These are phyloP conservation scores for Scheffersomyces titani DNA, from an alignment of 1,139 yeast genomes.

Conservation along the genomic window DNA sequence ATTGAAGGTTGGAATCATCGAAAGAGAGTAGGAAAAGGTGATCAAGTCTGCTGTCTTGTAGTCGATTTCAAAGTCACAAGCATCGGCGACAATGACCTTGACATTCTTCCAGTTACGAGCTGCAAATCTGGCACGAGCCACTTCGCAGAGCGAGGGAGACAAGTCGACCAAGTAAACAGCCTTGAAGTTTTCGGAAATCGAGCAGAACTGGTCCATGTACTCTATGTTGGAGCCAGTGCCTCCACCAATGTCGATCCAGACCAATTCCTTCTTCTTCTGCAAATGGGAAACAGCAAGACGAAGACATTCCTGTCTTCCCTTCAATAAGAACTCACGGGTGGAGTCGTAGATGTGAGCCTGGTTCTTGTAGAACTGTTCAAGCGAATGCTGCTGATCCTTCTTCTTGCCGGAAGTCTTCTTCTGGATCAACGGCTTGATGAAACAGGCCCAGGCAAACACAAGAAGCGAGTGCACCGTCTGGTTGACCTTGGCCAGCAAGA, in stretches of 20 bases:
- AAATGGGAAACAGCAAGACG: slow-evolving; percentile 61
- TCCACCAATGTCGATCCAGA: slow-evolving; percentile 87
- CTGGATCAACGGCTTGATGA: slow-evolving; percentile 63
- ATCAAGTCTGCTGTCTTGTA: slow-evolving; percentile 54
- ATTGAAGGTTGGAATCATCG: slow-evolving; percentile 84
- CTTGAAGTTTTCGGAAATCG: slow-evolving; percentile 52
- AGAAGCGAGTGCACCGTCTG: slow-evolving; percentile 30
- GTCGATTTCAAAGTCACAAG: slow-evolving; percentile 63
- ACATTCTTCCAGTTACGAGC: slow-evolving; percentile 62
- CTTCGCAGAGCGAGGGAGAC: slow-evolving; percentile 72
- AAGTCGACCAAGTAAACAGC: slow-evolving; percentile 74
- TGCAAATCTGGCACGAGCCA: slow-evolving; percentile 62
- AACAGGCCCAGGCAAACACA: slow-evolving; percentile 58
- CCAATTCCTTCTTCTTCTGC: slow-evolving; percentile 42
- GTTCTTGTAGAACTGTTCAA: slow-evolving; percentile 71
- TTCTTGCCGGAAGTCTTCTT: slow-evolving; percentile 32
- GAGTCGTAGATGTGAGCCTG: slow-evolving; percentile 77
- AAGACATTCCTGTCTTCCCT: slow-evolving; percentile 71
- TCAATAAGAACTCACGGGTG: slow-evolving; percentile 62
- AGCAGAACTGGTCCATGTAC: slow-evolving; percentile 60
- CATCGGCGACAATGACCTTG: slow-evolving; percentile 71
- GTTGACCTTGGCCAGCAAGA: slow-evolving; percentile 20
- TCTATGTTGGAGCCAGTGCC: slow-evolving; percentile 86
- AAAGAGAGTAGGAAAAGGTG: slow-evolving; percentile 76
- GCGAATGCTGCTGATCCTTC: slow-evolving; percentile 60